phyloP scores from a whole-genome alignment of 2,329 filamentous ascomycete species.

The Grosmannia serpens region DNA sequence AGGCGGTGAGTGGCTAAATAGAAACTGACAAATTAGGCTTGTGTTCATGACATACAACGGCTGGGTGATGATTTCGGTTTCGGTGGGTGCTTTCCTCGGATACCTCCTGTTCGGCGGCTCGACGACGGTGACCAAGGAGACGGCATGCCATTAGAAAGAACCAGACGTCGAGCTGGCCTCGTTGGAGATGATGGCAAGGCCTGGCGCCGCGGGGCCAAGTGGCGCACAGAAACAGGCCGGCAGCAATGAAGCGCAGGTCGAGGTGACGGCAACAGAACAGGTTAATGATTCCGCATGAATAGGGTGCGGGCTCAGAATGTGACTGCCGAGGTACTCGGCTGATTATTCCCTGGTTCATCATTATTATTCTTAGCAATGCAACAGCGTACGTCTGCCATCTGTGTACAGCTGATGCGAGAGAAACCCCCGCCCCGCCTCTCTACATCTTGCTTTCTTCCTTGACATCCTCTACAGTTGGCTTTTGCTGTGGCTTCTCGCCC shows the following conservation, averaged over 20 bases:
- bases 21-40: conserved; percentile 46
- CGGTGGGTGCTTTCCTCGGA: conserved; percentile 77
- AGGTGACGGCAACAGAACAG: not conserved
- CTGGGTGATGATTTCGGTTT: conserved; percentile 89
- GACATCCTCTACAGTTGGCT: conserved; percentile 12
- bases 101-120: conserved; percentile 70
- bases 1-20: not conserved
- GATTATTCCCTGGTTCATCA: not conserved
- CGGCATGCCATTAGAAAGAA: conserved; percentile 65
- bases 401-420: not conserved
- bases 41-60: conserved; percentile 99
- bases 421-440: conserved; percentile 9
- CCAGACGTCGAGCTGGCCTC: not conserved
- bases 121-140: conserved; percentile 66
- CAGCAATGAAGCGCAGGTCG: too few species aligned
- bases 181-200: not conserved
- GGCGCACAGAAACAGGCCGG: too few species aligned
- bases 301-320: not conserved
- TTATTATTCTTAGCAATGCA: not conserved
- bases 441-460: conserved; percentile 28
- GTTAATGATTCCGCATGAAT: not conserved
- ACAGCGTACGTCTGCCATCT: not conserved
- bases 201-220: not conserved
- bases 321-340: not conserved
- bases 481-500: conserved; percentile 28